phyloP scores from a whole-genome alignment of 345 rosid genomes.

The Carallia brachiata region DNA sequence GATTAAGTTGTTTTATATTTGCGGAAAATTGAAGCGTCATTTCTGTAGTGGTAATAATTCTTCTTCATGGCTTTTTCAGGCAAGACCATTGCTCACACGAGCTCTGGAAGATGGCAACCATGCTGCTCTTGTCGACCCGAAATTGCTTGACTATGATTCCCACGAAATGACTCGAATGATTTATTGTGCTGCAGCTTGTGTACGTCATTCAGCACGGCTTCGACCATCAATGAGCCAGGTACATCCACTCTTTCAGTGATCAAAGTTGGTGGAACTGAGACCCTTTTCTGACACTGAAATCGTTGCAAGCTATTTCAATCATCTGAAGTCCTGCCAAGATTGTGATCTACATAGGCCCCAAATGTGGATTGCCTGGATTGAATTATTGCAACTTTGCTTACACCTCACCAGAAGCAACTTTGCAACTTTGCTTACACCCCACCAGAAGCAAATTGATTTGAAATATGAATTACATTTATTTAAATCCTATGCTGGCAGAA shows the following conservation, averaged over 20 bases:
- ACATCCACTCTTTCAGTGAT: not conserved
- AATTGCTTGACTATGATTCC: constrained; percentile 21
- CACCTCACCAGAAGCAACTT: too few species aligned
- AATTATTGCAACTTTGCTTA: not conserved
- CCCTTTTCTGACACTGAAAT: too few species aligned
- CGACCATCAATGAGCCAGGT: constrained; percentile 33
- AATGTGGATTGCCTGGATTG: not conserved
- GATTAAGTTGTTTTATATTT: not conserved
- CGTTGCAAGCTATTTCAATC: not conserved
- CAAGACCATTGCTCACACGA: constrained; percentile 29
- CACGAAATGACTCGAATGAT: constrained; percentile 14
- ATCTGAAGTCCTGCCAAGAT: not conserved
- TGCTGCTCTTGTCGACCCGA: constrained; percentile 28
- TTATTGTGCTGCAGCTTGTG: constrained; percentile 22
- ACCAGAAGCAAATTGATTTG: not conserved
- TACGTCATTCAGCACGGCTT: constrained; percentile 21
- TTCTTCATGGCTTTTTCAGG: constrained; percentile 18
- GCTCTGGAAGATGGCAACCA: constrained; percentile 52
- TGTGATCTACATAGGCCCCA: not conserved
- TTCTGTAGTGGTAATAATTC: constrained; percentile 7
- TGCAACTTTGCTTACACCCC: not conserved
- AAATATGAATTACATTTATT: not conserved
- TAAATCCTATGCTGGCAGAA: not conserved
- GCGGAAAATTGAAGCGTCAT: not conserved
- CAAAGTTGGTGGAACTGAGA: not conserved